Conservation (phyloP, 345 rosid genomes). For the Bruguiera gymnorhiza region DNA sequence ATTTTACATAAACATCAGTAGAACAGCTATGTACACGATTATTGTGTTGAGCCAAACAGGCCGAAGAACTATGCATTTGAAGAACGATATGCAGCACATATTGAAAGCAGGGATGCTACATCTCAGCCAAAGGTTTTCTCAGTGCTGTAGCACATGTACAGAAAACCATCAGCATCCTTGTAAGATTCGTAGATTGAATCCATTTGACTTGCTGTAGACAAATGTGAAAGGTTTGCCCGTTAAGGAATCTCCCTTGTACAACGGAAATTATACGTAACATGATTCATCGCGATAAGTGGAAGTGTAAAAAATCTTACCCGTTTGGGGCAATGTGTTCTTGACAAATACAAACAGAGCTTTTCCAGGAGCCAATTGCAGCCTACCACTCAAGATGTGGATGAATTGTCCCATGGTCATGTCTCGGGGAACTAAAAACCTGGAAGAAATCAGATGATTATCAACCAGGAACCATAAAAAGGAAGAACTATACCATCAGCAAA, state of each 20-base stretch:
- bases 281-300: background rate
- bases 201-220: conserved; percentile 17
- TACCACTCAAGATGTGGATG: conserved; percentile 23
- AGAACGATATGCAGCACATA: background rate
- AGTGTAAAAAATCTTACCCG: conserved; percentile 11
- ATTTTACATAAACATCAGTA: background rate
- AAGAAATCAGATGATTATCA: background rate
- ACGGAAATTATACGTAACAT: background rate
- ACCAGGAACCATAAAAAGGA: background rate
- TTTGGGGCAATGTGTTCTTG: conserved; percentile 27
- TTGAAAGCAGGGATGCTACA: background rate
- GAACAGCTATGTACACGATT: background rate
- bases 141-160: conserved; percentile 28
- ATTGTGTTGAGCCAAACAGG: background rate
- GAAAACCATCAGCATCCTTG: conserved; percentile 30
- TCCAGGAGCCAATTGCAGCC: conserved; percentile 22
- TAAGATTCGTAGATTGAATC: conserved; percentile 21
- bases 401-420: conserved; percentile 29
- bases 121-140: conserved; percentile 29
- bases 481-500: background rate
- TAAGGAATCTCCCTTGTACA: background rate
- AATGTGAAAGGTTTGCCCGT: background rate
- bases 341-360: conserved; percentile 30
- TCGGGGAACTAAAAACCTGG: conserved; percentile 29
- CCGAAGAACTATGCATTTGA: background rate